Base-by-base conservation (phyloP, 2,329 filamentous ascomycete genomes). In the Pseudocercospora musae region DNA sequence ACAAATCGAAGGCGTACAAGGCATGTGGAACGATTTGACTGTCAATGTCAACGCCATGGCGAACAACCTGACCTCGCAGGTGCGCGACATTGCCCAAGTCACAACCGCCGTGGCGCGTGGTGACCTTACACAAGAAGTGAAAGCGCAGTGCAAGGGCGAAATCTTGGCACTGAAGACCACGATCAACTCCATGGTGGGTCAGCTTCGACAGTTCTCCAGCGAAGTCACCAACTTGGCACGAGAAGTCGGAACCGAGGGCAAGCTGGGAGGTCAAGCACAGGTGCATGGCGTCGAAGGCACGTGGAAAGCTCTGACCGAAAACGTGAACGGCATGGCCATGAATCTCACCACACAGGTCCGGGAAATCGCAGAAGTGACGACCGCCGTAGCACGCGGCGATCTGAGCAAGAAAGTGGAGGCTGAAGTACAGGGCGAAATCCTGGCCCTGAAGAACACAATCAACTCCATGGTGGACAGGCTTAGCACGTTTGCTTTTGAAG, bases 381-480 rank as follows among this genome's bases (percentile, higher is more conserved):
- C 80, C 13, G 81, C 81, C 49, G 81, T 83, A 48, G 81, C 81
- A 23, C 78, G 79, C 60, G 81, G 81, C 65, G 81, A 83, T 71
- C 73, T 83, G 23, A 82, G 79, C 69, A 79, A 81, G 63, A 83
- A 83, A 70, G 80, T 83, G 62, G 78, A 80, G 66, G 81, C 80
- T 37, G 80, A 83, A 63, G 81, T 82, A 21, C 77, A 81, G 70
- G 81, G 81, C 60, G 81, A 83, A 66, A 82, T 83, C 59, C 66
- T 82, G 61, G 79, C 77, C 2, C 68, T 99, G 66, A 99, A 99
- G 80, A 92, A 93, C 72, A 99, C 94, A 7, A 87, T 88, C 78
- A 88, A 88, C 71, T 83, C 84, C 72, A 88, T 88, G 86, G 86
- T 88, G 69, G 85, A 87, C 74, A 78, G 84, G 60, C 75, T 88